Base-by-base conservation (phyloP, 106 monocot species). In the Acorus gramineus region DNA sequence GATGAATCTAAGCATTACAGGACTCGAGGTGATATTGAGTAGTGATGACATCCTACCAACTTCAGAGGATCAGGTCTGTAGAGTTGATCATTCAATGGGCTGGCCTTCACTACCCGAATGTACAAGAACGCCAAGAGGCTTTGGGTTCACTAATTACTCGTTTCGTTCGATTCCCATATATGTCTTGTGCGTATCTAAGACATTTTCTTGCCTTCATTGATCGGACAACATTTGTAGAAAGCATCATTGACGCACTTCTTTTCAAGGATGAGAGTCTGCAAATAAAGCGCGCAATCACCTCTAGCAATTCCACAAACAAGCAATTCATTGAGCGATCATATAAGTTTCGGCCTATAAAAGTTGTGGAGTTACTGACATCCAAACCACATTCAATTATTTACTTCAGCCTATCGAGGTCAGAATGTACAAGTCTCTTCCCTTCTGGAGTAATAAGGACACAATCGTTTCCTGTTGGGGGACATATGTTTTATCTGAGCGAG, bases 311-410 rank as follows among this genome's bases (percentile, higher is more conserved):
- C 28, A 28, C 28, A 28, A 14, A 55, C n/a, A 66, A 52, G 8
- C 50, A 53, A 5, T 74, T 53, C 12, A 44, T 60, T 10, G 67
- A 66, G 66, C 44, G 74, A 45, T 28, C 28, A 28, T 28, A 28
- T 28, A 28, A 28, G 28, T 28, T 28, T 28, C 28, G 28, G 28
- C 47, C 66, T 8, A 67, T 66, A 47, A 66, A 67, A 54, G 67
- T 67, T 46, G 60, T 74, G 61, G 74, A 74, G 52, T 74, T 74
- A 52, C 66, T 67, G 46, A 8, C 8, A 3, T 67, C 66, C 42
- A 53, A 74, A 43, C 51, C 60, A 46, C 74, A 74, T 45, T 74
- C 67, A 46, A 74, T 74, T 45, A 67, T 74, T 5, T 74, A 74
- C 67, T 67, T 74, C 53, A 67, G 61, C 42, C 74, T 74, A 4